phyloP scores from a whole-genome alignment of 768 basidiomycete genomes.

The Boletus sp. region DNA sequence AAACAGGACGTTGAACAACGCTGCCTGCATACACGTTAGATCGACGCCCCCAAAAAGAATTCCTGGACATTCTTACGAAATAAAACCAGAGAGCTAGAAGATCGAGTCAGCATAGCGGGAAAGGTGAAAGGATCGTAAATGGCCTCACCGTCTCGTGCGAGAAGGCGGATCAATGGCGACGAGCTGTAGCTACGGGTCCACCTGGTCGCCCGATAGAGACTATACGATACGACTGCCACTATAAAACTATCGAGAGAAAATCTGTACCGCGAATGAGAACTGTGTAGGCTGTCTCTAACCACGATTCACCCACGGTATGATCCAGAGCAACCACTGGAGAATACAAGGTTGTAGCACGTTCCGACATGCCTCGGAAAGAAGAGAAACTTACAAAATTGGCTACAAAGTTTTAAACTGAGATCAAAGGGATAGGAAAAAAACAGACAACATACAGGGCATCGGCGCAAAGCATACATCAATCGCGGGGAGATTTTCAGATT shows the following conservation, averaged over 20 bases:
- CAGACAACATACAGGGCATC: constrained; percentile 10
- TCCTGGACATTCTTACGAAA: neutral
- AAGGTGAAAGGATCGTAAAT: neutral
- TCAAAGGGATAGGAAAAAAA: neutral
- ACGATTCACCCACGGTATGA: constrained; percentile 9
- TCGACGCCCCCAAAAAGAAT: neutral
- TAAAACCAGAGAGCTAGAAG: constrained; percentile 17
- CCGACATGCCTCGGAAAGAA: neutral
- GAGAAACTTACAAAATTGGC: constrained; percentile 8
- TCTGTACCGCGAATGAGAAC: constrained; percentile 3
- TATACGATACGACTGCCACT: neutral
- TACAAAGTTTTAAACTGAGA: neutral
- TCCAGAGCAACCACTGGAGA: constrained; percentile 12
- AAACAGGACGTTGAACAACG: constrained; percentile 3
- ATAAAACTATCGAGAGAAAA: constrained; percentile 13
- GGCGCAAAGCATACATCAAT: constrained; percentile 11
- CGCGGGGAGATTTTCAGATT: constrained; percentile 8
- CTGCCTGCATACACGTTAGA: constrained; percentile 1
- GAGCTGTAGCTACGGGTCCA: neutral
- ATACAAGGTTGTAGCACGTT: neutral
- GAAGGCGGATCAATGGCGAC: constrained; percentile 14
- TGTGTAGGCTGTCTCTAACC: neutral
- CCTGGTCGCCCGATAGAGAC: constrained; percentile 1
- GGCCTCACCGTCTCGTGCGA: constrained; percentile 25
- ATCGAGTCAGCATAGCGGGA: neutral